A percentile compares a stretch with the other conserved stretches of the same genome.
These are phyloP conservation scores for Prunella vulgaris DNA, from an alignment of 257 asterid species.

Conservation along the genomic window DNA sequence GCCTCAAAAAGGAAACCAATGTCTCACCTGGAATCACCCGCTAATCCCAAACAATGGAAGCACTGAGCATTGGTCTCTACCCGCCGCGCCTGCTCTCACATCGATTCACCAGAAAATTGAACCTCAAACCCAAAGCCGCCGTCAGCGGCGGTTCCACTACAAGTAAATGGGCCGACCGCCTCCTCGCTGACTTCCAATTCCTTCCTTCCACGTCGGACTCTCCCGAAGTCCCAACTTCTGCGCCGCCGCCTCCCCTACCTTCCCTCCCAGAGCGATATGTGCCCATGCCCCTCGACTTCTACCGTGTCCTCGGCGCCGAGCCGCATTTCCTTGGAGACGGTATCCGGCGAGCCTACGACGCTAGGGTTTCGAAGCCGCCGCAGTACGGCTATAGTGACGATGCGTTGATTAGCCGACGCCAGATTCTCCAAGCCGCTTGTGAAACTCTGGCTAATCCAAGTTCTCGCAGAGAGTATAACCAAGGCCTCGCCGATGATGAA, in stretches of 20 bases:
- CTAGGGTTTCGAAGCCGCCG: constrained; percentile 79
- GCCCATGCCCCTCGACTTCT: constrained; percentile 78
- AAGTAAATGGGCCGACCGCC: constrained; percentile 99
- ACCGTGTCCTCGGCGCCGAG: constrained; percentile 84
- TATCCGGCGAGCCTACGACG: constrained; percentile 79
- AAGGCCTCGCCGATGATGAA: constrained; percentile 73
- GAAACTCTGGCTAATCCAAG: constrained; percentile 69
- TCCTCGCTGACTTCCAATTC: constrained; percentile 87
- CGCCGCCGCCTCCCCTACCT: constrained; percentile 44
- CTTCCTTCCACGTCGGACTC: constrained; percentile 62
- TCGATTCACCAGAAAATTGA: constrained; percentile 35
- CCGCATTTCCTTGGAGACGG: constrained; percentile 93
- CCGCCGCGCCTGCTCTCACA: constrained; percentile 41
- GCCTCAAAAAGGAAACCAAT: neutral
- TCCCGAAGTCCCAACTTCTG: constrained; percentile 33
- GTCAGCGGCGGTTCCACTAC: constrained; percentile 57
- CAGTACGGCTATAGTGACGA: constrained; percentile 89
- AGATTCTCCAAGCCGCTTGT: constrained; percentile 93
- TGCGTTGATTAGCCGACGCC: constrained; percentile 73
- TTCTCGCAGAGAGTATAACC: constrained; percentile 81
- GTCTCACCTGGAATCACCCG: neutral
- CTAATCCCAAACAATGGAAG: constrained; percentile 54
- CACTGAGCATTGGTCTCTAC: constrained; percentile 43
- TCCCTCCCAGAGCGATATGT: constrained; percentile 72
- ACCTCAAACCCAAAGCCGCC: constrained; percentile 49